Conservation (phyloP, 306 rosid species). For the Pachyrhizus erosus region DNA sequence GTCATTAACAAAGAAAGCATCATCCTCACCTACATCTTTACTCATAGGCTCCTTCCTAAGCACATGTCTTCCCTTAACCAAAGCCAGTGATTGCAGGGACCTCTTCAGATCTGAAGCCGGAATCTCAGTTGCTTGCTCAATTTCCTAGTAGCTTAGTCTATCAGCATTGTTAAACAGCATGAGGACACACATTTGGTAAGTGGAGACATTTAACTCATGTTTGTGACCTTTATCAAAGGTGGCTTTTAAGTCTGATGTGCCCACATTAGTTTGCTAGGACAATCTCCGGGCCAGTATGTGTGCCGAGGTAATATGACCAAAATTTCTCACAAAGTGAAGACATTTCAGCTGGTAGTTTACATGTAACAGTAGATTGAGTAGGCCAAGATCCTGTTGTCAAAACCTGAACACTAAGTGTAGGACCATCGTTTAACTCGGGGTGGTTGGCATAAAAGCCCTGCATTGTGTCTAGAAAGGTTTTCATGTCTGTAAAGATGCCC, state of each 20-base stretch:
- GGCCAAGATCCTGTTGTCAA: conserved; percentile 91
- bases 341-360: conserved; percentile 85
- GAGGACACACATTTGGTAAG: conserved; percentile 87
- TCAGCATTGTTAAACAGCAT: conserved; percentile 82
- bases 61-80: conserved; percentile 85
- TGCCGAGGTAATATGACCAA: conserved; percentile 77
- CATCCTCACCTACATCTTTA: conserved; percentile 81
- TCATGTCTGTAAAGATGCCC: conserved; percentile 90
- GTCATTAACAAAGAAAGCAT: conserved; percentile 73
- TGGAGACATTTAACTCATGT: conserved; percentile 87
- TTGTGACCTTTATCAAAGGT: conserved; percentile 79
- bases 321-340: conserved; percentile 77
- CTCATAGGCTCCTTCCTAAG: conserved; percentile 88
- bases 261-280: conserved; percentile 92
- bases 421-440: conserved; percentile 71
- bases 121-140: conserved; percentile 84
- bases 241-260: conserved; percentile 84
- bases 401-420: conserved; percentile 79
- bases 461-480: conserved; percentile 80
- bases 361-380: conserved; percentile 69
- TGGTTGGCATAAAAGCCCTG: conserved; percentile 71
- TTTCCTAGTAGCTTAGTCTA: conserved; percentile 72
- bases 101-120: conserved; percentile 76
- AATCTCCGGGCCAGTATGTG: conserved; percentile 78
- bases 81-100: conserved; percentile 87